Evolutionary conservation across 768 basidiomycete genomes (phyloP).

Genomic region (Russula olivacea): DNA sequence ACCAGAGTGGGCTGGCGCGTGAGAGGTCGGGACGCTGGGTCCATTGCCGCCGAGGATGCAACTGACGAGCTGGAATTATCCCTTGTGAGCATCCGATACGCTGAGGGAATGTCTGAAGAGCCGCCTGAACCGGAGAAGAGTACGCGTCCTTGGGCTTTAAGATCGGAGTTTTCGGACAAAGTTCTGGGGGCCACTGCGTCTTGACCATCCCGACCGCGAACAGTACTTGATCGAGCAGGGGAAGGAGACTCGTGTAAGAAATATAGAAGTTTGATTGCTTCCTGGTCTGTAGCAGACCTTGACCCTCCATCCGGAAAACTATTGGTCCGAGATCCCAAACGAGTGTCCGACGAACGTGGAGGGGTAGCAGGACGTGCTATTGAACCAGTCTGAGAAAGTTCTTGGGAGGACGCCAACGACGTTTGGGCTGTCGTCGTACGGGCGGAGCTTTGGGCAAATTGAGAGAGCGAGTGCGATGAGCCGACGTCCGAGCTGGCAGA

Average conservation of each 20-base stretch:
- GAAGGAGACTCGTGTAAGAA: constrained; percentile 83
- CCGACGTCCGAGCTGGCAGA: constrained; percentile 62
- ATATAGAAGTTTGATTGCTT: constrained; percentile 82
- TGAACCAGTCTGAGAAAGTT: constrained; percentile 35
- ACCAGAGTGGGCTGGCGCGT: constrained; percentile 16
- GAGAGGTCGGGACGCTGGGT: constrained; percentile 11
- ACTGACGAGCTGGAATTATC: constrained; percentile 39
- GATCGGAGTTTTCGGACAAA: constrained; percentile 44
- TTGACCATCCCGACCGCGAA: constrained; percentile 40
- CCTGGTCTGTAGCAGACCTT: constrained; percentile 52
- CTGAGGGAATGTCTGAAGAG: constrained; percentile 15
- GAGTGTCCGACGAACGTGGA: constrained; percentile 29
- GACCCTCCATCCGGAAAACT: constrained; percentile 29
- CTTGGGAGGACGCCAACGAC: constrained; percentile 37
- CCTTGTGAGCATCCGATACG: constrained; percentile 26
- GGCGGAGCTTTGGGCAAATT: constrained; percentile 63
- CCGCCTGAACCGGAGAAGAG: constrained; percentile 47
- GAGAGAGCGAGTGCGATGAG: constrained; percentile 55
- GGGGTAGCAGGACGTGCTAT: constrained; percentile 34
- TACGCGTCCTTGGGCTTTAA: constrained; percentile 61
- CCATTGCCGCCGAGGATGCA: constrained; percentile 27
- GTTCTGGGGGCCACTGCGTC: constrained; percentile 54
- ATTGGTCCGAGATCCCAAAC: constrained; percentile 24
- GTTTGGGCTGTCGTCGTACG: constrained; percentile 42
- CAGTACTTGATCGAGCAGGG: constrained; percentile 56